Evolutionary conservation across 495 filamentous ascomycete genomes (phyloP).

Genomic region (Cladorrhinum samala): DNA sequence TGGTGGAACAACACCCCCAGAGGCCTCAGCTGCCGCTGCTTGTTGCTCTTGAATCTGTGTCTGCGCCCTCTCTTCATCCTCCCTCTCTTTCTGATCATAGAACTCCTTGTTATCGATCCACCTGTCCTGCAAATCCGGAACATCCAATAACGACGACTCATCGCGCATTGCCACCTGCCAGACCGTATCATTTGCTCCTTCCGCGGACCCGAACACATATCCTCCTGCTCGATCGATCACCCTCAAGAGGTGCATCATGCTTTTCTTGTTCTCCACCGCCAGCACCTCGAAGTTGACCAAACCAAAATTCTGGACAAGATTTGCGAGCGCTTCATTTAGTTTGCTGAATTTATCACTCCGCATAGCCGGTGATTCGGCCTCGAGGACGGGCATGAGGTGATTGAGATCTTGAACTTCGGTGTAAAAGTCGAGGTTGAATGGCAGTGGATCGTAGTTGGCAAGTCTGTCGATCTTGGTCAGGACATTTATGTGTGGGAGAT

Average conservation of each 20-base stretch:
- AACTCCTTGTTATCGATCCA: constrained; percentile 89
- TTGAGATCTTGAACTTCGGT: constrained; percentile 93
- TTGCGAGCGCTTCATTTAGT: constrained; percentile 78
- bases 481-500: constrained; percentile 90
- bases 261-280: constrained; percentile 91
- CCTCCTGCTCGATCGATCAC: constrained; percentile 86
- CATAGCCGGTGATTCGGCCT: constrained; percentile 48
- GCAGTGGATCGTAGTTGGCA: constrained; percentile 64
- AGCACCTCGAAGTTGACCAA: constrained; percentile 89
- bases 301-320: constrained; percentile 80
- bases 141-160: constrained; percentile 69
- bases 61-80: constrained; percentile 57
- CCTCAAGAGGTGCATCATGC: constrained; percentile 84
- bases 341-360: constrained; percentile 67
- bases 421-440: constrained; percentile 93
- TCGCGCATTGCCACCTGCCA: constrained; percentile 95
- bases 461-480: constrained; percentile 96
- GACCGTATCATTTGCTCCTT: constrained; percentile 86
- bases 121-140: constrained; percentile 84
- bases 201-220: constrained; percentile 85
- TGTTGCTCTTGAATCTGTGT: constrained; percentile 31
- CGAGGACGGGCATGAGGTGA: constrained; percentile 74
- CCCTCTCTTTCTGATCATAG: constrained; percentile 74
- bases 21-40: constrained; percentile 11
- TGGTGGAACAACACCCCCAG: constrained; percentile 2